Evolutionary conservation across 2,329 filamentous ascomycete genomes (phyloP), one percentile per base, ranked within the genome.

Genomic region (Ophiocordyceps robertsii): DNA sequence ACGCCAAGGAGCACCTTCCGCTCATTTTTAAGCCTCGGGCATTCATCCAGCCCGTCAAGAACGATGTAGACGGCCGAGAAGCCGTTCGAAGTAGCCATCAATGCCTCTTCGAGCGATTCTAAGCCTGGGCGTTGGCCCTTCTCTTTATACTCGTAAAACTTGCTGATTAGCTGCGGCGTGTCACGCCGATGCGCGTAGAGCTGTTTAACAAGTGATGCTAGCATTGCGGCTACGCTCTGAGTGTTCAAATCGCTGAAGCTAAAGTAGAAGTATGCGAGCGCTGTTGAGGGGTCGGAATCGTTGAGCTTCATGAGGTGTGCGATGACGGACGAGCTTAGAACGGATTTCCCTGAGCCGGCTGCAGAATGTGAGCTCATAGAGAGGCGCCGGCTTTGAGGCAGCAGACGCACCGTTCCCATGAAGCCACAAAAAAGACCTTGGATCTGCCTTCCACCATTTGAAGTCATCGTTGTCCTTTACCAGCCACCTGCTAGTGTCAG

Each of bases 31-130:
- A 41, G 16, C 17, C 14, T 21, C 12, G 19, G 43, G 21, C 45
- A 45, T 45, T 45, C 40, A 31, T 47, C 40, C 1, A 45, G 24
- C 6, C 39, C 40, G 8, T 47, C 45, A 12, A 47, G 40, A 13
- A 45, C 7, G 24, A 46, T 37, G 8, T 40, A 37, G 9, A 40
- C 31, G 1, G 27, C 21, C 3, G 40, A 43, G n/a, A 46, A 46
- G 3, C 40, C 45, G 6, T 30, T 3, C 10, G 29, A 2, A 29
- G 38, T 19, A 30, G 30, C 17, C 2, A 43, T 33, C 10, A 43
- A 21, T 1, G 7, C 21, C 4, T 35, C 19, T 17, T 43, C 29
- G 14, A 46, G 44, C 14, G 32, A 21, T 13, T 43, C 30, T 3
- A 38, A 41, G 17, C 24, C 11, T 6, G 38, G 44, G 2, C 38